Base-by-base conservation (phyloP, 1,284 basidiomycete species). In the Leccinum fallax region DNA sequence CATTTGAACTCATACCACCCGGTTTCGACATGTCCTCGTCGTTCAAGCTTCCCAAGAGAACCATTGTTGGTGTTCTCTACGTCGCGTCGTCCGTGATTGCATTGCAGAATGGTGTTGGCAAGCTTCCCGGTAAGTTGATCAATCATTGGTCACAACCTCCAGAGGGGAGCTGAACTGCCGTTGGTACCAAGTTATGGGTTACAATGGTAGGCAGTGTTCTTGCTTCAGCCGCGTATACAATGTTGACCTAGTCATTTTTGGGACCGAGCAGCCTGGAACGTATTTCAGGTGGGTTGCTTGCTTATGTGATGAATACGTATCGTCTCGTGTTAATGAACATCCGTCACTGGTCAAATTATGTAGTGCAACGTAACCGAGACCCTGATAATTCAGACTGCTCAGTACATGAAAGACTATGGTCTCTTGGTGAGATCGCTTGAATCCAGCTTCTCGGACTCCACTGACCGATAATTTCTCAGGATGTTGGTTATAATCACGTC, bases 401-500 rank as follows among this genome's bases (percentile, higher is more conserved):
- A 76, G 4, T 73, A 80, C 30, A 80, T 87, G 76, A 81, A 78
- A 68, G 74, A 76, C 0, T 76, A 81, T 13, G 83, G 83, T 13
- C 77, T 86, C 66, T 77, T 28, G 71, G 78, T 71, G 77, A 78
- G 61, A 62, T n/a, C 54, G 1, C 30, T 53, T 28, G 19, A 16
- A 43, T 8, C 15, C 3, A 15, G 11, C 9, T 28, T 15, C 30
- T 21, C 34, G 28, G 16, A 3, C 16, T n/a, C 38, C n/a, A 36
- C 53, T 19, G 38, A 13, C 54, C 63, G 26, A 65, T 53, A n/a
- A 21, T 15, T 21, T 54, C 30, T 30, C 38, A 85, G 83, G 81
- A 82, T 59, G 76, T 75, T 57, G 85, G 85, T 0, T 86, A 86
- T 69, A 77, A 79, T 51, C 74, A 82, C 61, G 76, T 86, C 60